Base-by-base conservation (phyloP, 176 grass and related monocot species). In the Calamus simplicifolius region DNA sequence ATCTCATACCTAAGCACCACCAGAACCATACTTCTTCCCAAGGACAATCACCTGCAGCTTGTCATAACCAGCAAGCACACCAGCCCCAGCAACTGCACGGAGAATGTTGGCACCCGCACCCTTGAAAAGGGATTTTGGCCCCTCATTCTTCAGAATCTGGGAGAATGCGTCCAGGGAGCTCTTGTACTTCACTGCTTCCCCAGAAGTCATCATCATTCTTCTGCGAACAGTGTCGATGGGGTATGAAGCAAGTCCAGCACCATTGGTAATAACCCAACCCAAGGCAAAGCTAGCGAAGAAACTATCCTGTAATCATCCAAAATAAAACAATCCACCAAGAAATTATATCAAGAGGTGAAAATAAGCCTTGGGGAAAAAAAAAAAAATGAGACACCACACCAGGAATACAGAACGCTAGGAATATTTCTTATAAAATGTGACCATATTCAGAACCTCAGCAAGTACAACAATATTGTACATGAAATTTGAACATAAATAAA, bases 141-240 rank as follows among this genome's bases (percentile, higher is more conserved):
- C 64, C 64, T 67, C 64, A 5, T 66, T 66, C 50, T 66, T 66
- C 51, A 67, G 21, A 38, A 67, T 67, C 51, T 67, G 64, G 8
- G 50, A 54, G 51, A 67, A 67, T 16, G 63, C 63, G 30, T 66
- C 63, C 4, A 66, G 3, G 2, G 64, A 67, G 51, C 64, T 67
- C 64, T 67, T 67, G 27, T 68, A 68, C 52, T 68, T 56, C 3
- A 68, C 65, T 4, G 65, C 65, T 38, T 68, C 65, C 16, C 65
- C 65, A 25, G 65, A 68, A 29, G 65, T 67, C 64, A 67, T 67
- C 64, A 67, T 67, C 64, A 67, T 67, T 54, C 64, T 67, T 67
- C 64, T 67, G 29, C 64, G 53, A 5, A 68, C 64, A n/a, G 64
- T 56, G 13, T 68, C 64, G 35, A 68, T 55, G 0, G 64, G 64